Conservation (phyloP, 306 rosid species). For the Astragalus membranaceus region DNA sequence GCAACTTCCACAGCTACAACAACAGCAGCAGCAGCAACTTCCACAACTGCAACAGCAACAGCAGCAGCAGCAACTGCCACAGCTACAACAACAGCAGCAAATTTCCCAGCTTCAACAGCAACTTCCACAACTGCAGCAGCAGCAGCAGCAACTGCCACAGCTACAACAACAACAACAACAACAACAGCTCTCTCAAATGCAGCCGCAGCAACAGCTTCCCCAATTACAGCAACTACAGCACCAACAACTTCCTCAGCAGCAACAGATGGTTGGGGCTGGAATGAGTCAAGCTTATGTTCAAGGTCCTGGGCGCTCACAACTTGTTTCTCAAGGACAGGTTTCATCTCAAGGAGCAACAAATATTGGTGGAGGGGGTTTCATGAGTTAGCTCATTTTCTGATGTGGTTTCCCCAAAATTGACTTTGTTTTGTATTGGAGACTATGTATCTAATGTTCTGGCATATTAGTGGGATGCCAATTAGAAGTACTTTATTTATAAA, state of each 20-base stretch:
- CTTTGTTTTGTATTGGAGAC: not conserved
- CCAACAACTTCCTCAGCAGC: slow-evolving; percentile 61
- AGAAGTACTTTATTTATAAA: not conserved
- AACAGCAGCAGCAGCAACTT: slow-evolving; percentile 31
- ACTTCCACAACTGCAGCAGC: slow-evolving; percentile 30
- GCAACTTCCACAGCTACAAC: slow-evolving; percentile 28
- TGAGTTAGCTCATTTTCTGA: slow-evolving; percentile 38
- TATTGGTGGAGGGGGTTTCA: slow-evolving; percentile 77
- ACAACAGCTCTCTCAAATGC: slow-evolving; percentile 32
- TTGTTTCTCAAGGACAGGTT: slow-evolving; percentile 79
- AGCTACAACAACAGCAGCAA: not conserved
- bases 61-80: slow-evolving; percentile 21
- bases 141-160: slow-evolving; percentile 35
- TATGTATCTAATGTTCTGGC: not conserved
- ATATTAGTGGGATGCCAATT: not conserved
- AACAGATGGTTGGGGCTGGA: slow-evolving; percentile 75
- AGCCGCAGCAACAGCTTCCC: slow-evolving; percentile 45
- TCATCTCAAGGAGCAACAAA: slow-evolving; percentile 63
- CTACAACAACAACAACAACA: slow-evolving; percentile 39
- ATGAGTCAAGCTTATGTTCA: slow-evolving; percentile 75
- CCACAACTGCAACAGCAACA: slow-evolving; percentile 36
- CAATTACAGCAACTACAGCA: slow-evolving; percentile 58
- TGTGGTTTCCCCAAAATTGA: not conserved
- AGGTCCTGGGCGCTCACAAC: slow-evolving; percentile 72
- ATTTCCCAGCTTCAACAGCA: slow-evolving; percentile 43